Percentiles rank a stretch among this genome's conserved stretches.
Conservation (phyloP, 2,329 filamentous ascomycete genomes). For the Achaetomium macrosporum region DNA sequence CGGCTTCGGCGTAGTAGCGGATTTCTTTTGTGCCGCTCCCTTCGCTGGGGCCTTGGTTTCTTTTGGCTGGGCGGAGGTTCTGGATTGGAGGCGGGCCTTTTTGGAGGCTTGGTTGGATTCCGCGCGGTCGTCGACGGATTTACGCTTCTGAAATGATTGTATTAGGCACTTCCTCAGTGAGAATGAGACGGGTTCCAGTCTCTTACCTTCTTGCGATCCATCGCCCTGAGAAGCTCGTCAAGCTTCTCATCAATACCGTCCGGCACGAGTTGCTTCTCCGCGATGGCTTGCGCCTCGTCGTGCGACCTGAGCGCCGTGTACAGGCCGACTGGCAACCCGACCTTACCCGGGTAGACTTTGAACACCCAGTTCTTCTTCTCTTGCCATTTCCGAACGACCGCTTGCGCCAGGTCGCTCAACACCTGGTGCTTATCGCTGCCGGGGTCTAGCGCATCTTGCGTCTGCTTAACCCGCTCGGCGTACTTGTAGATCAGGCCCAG, state of each 20-base stretch:
- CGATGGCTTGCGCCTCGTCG: slow-evolving; percentile 74
- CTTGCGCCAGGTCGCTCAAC: slow-evolving; percentile 79
- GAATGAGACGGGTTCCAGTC: neutral
- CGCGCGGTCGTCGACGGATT: slow-evolving; percentile 43
- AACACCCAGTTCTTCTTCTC: slow-evolving; percentile 82
- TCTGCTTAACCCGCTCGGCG: slow-evolving; percentile 87
- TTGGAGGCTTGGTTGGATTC: slow-evolving; percentile 38
- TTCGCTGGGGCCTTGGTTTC: slow-evolving; percentile 32
- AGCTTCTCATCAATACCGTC: slow-evolving; percentile 70
- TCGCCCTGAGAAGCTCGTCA: slow-evolving; percentile 56
- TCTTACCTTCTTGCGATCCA: slow-evolving; percentile 68
- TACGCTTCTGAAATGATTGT: slow-evolving; percentile 45
- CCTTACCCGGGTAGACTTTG: slow-evolving; percentile 74
- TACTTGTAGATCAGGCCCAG: slow-evolving; percentile 85
- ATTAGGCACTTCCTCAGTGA: too few relatives aligned
- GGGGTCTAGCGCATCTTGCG: slow-evolving; percentile 69
- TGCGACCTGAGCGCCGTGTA: slow-evolving; percentile 72
- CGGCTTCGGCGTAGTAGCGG: slow-evolving; percentile 24
- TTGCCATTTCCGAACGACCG: slow-evolving; percentile 77
- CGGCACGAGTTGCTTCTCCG: slow-evolving; percentile 77
- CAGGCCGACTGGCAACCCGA: slow-evolving; percentile 72
- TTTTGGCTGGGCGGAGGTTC: slow-evolving; percentile 18
- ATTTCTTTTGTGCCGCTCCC: slow-evolving; percentile 23
- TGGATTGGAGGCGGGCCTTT: slow-evolving; percentile 30
- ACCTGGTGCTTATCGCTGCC: slow-evolving; percentile 74